Evolutionary conservation across 805 yeast genomes (phyloP).

Genomic region (Hyphopichia homilentoma): DNA sequence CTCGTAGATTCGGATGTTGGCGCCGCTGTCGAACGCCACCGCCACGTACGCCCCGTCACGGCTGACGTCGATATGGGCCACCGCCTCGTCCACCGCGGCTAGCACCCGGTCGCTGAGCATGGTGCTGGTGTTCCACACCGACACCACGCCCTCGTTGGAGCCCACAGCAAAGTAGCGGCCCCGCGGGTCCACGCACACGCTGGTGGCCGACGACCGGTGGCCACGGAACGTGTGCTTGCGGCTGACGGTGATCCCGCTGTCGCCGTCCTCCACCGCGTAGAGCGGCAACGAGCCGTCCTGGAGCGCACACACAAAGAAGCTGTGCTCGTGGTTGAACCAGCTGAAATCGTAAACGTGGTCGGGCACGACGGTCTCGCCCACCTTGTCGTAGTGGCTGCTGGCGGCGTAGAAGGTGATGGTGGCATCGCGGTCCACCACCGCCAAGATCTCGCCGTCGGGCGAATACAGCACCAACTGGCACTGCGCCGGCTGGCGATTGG

Average conservation of each 20-base stretch:
- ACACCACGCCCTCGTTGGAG: slow-evolving; percentile 53
- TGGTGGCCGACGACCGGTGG: slow-evolving; percentile 50
- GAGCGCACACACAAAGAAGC: slow-evolving; percentile 35
- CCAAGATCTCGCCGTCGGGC: slow-evolving; percentile 44
- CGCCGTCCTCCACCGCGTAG: slow-evolving; percentile 11
- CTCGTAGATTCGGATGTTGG: slow-evolving; percentile 40
- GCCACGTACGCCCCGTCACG: slow-evolving; percentile 46
- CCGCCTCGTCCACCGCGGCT: slow-evolving; percentile 40
- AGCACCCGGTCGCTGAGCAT: slow-evolving; percentile 35
- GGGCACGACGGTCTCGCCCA: slow-evolving; percentile 17
- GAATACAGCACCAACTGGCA: slow-evolving; percentile 33
- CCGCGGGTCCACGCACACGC: slow-evolving; percentile 47
- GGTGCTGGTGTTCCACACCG: slow-evolving; percentile 44
- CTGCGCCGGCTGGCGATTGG: slow-evolving; percentile 6
- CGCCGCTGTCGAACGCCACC: slow-evolving; percentile 40
- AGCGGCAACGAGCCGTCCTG: slow-evolving; percentile 42
- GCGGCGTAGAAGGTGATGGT: slow-evolving; percentile 33
- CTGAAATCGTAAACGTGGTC: slow-evolving; percentile 36
- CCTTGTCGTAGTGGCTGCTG: slow-evolving; percentile 21
- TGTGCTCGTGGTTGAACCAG: slow-evolving; percentile 45
- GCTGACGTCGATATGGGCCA: slow-evolving; percentile 36
- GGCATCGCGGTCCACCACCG: slow-evolving; percentile 40
- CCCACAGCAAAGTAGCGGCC: slow-evolving; percentile 53
- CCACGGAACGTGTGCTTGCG: slow-evolving; percentile 22
- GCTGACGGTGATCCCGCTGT: slow-evolving; percentile 3